Evolutionary conservation across 768 basidiomycete genomes (phyloP).

Genomic region (Leccinum variicolor): DNA sequence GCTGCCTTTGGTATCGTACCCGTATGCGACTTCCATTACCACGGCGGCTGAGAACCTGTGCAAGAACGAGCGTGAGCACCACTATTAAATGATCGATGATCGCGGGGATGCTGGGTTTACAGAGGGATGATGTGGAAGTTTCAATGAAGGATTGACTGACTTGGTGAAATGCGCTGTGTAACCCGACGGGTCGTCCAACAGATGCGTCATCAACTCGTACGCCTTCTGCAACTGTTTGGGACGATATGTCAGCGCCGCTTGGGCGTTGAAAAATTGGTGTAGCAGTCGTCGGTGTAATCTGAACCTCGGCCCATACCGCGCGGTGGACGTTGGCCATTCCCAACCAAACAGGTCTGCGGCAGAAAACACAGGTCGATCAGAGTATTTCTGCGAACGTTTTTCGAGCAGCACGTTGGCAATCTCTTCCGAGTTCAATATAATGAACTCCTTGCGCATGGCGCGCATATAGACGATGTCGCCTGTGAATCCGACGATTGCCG

Average conservation of each 20-base stretch:
- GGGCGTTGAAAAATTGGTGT: conserved; percentile 18
- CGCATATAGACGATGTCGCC: background rate
- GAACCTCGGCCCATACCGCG: conserved; percentile 16
- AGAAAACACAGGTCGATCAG: background rate
- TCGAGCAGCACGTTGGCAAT: background rate
- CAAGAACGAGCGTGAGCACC: background rate
- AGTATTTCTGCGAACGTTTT: background rate
- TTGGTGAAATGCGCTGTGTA: conserved; percentile 6
- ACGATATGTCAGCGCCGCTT: background rate
- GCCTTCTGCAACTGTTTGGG: background rate
- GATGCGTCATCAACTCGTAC: background rate
- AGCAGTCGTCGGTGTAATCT: conserved; percentile 12
- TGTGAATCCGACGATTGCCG: background rate
- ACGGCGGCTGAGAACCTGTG: background rate
- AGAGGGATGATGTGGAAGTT: background rate
- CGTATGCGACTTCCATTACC: background rate
- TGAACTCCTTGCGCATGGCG: background rate
- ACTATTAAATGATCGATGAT: background rate
- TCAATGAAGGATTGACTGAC: background rate
- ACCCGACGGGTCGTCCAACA: conserved; percentile 5
- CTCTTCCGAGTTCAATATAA: background rate
- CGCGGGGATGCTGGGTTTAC: background rate
- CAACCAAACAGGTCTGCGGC: conserved; percentile 11
- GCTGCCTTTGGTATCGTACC: background rate
- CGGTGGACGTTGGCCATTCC: conserved; percentile 8